Evolutionary conservation across 1,284 basidiomycete species (phyloP).

Genomic region (Ganoderma sp.): DNA sequence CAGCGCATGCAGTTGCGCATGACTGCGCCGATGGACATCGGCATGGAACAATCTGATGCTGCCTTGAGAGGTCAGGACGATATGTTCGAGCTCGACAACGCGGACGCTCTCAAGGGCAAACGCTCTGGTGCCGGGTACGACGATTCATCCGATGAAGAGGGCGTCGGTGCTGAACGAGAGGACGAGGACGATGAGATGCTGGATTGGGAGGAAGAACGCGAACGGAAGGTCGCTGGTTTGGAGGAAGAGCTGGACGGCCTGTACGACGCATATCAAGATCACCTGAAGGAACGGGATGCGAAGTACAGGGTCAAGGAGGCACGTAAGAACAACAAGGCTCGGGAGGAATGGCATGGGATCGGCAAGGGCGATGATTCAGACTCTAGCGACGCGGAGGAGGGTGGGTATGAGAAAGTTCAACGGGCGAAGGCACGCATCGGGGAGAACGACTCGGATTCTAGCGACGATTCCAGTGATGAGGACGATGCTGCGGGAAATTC

Average conservation of each 20-base stretch:
- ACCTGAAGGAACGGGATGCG: conserved; percentile 84
- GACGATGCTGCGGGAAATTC: conserved; percentile 55
- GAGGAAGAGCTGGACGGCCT: conserved; percentile 89
- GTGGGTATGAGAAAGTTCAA: conserved; percentile 81
- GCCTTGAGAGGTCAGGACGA: conserved; percentile 81
- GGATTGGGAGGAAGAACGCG: conserved; percentile 75
- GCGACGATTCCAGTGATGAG: conserved; percentile 56
- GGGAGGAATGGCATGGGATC: conserved; percentile 79
- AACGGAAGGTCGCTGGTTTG: conserved; percentile 66
- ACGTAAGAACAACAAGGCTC: conserved; percentile 74
- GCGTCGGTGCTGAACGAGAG: conserved; percentile 44
- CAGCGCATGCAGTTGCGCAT: conserved; percentile 98
- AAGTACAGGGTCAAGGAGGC: conserved; percentile 91
- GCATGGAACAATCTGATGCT: conserved; percentile 84
- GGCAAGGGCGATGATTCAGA: conserved; percentile 48
- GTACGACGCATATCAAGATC: conserved; percentile 88
- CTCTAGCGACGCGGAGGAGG: conserved; percentile 56
- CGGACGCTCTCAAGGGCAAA: conserved; percentile 52
- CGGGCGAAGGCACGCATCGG: conserved; percentile 63
- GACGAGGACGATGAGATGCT: conserved; percentile 57
- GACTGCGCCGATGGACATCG: conserved; percentile 96
- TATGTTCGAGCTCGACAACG: conserved; percentile 81
- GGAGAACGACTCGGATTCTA: conserved; percentile 47
- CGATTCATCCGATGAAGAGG: conserved; percentile 53
- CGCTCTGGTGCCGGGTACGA: conserved; percentile 56